These are phyloP conservation scores for Ramalina peruviana DNA, from an alignment of 495 filamentous ascomycete genomes.

Conservation along the genomic window DNA sequence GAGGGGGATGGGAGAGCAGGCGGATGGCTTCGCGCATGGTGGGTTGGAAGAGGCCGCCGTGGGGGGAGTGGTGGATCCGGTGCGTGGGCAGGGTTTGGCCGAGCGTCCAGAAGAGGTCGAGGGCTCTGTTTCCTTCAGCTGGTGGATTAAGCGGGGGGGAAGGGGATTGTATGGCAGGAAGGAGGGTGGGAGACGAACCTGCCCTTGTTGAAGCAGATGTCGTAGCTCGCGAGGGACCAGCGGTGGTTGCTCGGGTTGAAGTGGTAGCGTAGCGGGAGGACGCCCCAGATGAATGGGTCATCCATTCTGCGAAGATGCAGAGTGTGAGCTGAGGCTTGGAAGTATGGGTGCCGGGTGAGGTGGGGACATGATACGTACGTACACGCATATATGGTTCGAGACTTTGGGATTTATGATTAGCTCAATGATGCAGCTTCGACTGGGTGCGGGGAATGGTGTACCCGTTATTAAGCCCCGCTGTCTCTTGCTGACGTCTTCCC, in stretches of 20 bases:
- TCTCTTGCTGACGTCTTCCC: conserved; percentile 53
- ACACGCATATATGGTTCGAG: conserved; percentile 93
- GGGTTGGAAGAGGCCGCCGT: conserved; percentile 77
- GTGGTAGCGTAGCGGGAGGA: conserved; percentile 57
- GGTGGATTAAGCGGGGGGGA: not conserved
- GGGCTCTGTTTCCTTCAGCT: conserved; percentile 27
- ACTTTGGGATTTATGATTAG: conserved; percentile 35
- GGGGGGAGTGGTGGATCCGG: conserved; percentile 54
- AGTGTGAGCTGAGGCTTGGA: not conserved
- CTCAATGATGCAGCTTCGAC: not conserved
- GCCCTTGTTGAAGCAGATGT: conserved; percentile 73
- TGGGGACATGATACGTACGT: conserved; percentile 36
- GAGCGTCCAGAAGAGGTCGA: conserved; percentile 58
- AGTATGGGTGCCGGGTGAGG: not conserved
- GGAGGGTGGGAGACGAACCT: conserved; percentile 28
- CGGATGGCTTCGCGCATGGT: conserved; percentile 76
- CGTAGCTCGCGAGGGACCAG: conserved; percentile 81
- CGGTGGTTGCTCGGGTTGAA: conserved; percentile 60
- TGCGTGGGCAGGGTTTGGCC: conserved; percentile 88
- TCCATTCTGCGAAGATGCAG: too few relatives aligned
- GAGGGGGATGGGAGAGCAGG: conserved; percentile 51
- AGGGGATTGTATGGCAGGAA: not conserved
- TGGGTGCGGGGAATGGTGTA: conserved; percentile 23
- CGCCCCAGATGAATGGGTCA: conserved; percentile 86
- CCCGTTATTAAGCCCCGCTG: conserved; percentile 74